Base-by-base conservation (phyloP, 768 basidiomycete species). In the Clavaria fumosa region DNA sequence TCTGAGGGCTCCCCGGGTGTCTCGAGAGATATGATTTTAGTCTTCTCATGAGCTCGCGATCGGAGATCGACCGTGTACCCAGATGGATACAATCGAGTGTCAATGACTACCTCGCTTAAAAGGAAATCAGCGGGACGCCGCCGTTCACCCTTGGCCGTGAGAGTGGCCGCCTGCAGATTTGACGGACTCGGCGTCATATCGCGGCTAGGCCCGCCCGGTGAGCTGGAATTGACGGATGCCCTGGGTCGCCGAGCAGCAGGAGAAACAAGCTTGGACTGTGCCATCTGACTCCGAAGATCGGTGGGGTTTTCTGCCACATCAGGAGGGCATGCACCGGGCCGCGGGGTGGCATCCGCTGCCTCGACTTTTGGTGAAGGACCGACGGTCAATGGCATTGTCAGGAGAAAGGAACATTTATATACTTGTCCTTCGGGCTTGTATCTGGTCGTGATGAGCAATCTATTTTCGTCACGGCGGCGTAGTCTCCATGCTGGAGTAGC, bases 81-180 rank as follows among this genome's bases (percentile, higher is more conserved):
- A 28, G 68, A 65, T 0, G 78, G 72, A 56, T 82, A 89, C 41
- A 83, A 60, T 53, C 78, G 80, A 38, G 81, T 75, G 56, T 90
- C 85, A 19, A 88, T 66, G 19, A 88, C 69, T 21, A 89, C 51
- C 55, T 93, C 89, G 2, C 71, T 71, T 12, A 89, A 71, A 14
- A 88, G 56, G 32, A 88, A 56, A 52, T 93, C 85, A 36, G 67
- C 66, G n/a, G 64, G 58, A 31, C 66, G 63, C 39, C 63, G 66
- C 40, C 77, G 64, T 47, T 76, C 75, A 27, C 73, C 74, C 34
- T 72, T 74, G 32, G 64, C 39, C 3, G 70, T 76, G 47, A 81
- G 78, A 21, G 68, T 70, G 6, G 75, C 72, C 11, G 71, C 49
- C 17, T 37, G 49, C 26, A 35, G 34, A 24, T 10, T 26, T 31